phyloP scores from a whole-genome alignment of 2,329 filamentous ascomycete species.

The Huntiella bhutanensis region DNA sequence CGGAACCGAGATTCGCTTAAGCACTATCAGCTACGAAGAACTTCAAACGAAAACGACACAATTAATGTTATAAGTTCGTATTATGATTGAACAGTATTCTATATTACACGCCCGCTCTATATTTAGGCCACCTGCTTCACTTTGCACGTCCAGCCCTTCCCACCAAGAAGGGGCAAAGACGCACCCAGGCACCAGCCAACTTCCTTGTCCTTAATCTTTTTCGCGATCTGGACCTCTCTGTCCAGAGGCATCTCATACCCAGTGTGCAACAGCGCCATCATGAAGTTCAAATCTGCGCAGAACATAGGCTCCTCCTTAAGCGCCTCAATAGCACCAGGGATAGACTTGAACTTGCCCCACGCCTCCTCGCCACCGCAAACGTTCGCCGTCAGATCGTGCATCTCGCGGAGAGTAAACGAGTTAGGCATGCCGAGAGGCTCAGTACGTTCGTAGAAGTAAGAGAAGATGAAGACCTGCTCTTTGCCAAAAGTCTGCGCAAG shows the following conservation, averaged over 20 bases:
- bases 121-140: slow-evolving; percentile 46
- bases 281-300: slow-evolving; percentile 92
- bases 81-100: no score
- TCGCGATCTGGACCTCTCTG: slow-evolving; percentile 89
- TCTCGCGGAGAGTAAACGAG: slow-evolving; percentile 77
- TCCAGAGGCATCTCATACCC: slow-evolving; percentile 97
- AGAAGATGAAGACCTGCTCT: slow-evolving; percentile 92
- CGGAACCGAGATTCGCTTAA: no score
- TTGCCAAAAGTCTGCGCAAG: slow-evolving; percentile 78
- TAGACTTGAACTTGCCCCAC: slow-evolving; percentile 60
- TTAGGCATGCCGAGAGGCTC: slow-evolving; percentile 95
- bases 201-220: slow-evolving; percentile 97
- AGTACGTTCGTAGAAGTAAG: slow-evolving; percentile 94
- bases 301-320: slow-evolving; percentile 68
- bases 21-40: no score
- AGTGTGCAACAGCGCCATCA: slow-evolving; percentile 79
- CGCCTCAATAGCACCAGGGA: slow-evolving; percentile 64
- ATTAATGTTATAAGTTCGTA: no score
- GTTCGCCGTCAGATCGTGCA: slow-evolving; percentile 65
- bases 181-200: slow-evolving; percentile 95
- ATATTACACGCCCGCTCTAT: no score
- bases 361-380: slow-evolving; percentile 62
- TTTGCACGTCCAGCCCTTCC: slow-evolving; percentile 80
- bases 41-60: no score
- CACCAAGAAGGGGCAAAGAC: slow-evolving; percentile 67